A percentile compares a stretch with the other conserved stretches of the same genome.
These are phyloP conservation scores for Vigna trinervia DNA, from an alignment of 306 rosid species.

Conservation along the genomic window DNA sequence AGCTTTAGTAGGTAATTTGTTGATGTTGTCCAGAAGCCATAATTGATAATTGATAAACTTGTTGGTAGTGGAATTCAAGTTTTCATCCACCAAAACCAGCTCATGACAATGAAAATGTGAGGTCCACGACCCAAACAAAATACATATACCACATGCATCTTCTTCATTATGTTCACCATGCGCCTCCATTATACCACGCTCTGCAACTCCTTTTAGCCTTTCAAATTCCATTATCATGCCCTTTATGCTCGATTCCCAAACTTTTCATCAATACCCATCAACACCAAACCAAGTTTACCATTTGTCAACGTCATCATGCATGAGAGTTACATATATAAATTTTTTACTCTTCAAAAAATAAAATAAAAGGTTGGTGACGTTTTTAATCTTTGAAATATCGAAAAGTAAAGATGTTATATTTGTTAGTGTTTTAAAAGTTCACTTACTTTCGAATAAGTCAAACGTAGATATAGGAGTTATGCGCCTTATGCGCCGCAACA, in stretches of 20 bases:
- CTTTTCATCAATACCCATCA: not conserved
- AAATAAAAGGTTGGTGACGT: too few species aligned
- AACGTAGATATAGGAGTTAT: too few species aligned
- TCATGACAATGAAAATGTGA: slow-evolving; percentile 25
- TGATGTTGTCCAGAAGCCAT: not conserved
- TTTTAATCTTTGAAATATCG: too few species aligned
- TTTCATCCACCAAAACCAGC: slow-evolving; percentile 38
- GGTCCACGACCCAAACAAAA: slow-evolving; percentile 21
- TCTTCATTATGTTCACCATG: not conserved
- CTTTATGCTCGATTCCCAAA: slow-evolving; percentile 5
- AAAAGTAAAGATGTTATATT: not conserved
- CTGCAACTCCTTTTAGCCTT: too few species aligned
- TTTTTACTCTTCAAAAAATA: not conserved
- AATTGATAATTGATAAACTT: slow-evolving; percentile 12
- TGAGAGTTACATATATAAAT: not conserved
- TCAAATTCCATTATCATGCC: not conserved
- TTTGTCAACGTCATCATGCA: slow-evolving; percentile 38
- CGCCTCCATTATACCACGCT: too few species aligned
- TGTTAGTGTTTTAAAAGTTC: too few species aligned
- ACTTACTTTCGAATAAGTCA: too few species aligned
- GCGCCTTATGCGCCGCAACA: too few species aligned
- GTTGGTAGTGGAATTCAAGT: slow-evolving; percentile 30
- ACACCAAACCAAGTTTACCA: not conserved
- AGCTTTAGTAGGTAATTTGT: not conserved
- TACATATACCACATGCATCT: slow-evolving; percentile 5